Conservation (phyloP, 2,329 filamentous ascomycete species). For the Neofusicoccum cordaticola region DNA sequence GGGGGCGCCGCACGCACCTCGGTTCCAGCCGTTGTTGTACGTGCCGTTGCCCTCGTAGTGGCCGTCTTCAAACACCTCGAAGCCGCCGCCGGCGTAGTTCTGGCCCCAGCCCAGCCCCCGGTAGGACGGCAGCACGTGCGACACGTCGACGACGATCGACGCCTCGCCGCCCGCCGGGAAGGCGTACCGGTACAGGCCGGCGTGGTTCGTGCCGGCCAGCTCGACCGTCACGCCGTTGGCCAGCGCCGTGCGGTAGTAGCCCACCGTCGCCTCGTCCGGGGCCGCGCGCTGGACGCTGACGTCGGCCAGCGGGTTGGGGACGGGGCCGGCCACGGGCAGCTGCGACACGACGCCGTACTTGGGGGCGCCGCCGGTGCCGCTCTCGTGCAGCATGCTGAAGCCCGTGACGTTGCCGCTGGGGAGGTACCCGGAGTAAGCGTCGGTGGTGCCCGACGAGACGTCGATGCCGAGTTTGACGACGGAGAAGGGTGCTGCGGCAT, state of each 20-base stretch:
- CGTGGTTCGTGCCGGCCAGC: conserved; percentile 55
- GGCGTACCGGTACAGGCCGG: conserved; percentile 58
- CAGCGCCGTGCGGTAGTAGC: conserved; percentile 59
- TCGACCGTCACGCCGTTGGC: conserved; percentile 57
- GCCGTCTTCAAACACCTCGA: conserved; percentile 50
- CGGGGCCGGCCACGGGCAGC: conserved; percentile 30
- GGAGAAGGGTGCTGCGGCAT: conserved; percentile 31
- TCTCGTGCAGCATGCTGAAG: conserved; percentile 37
- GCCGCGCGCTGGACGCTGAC: conserved; percentile 52
- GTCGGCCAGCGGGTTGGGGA: conserved; percentile 53
- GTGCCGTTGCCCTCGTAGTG: conserved; percentile 60
- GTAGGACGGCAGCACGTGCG: conserved; percentile 61
- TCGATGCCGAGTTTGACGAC: conserved; percentile 38
- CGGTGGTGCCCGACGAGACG: conserved; percentile 27
- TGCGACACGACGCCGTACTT: conserved; percentile 38
- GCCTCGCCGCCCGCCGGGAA: conserved; percentile 46
- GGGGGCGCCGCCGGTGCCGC: conserved; percentile 34
- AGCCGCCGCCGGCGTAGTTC: conserved; percentile 59
- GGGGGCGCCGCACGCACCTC: conserved; percentile 26
- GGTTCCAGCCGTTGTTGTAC: conserved; percentile 68
- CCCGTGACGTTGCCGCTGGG: conserved; percentile 31
- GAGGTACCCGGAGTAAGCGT: conserved; percentile 38
- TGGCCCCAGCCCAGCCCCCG: conserved; percentile 61
- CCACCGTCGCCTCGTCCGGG: conserved; percentile 56
- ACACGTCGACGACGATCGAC: conserved; percentile 62